Evolutionary conservation across 768 basidiomycete genomes (phyloP).

Genomic region (Auriscalpium vulgare): DNA sequence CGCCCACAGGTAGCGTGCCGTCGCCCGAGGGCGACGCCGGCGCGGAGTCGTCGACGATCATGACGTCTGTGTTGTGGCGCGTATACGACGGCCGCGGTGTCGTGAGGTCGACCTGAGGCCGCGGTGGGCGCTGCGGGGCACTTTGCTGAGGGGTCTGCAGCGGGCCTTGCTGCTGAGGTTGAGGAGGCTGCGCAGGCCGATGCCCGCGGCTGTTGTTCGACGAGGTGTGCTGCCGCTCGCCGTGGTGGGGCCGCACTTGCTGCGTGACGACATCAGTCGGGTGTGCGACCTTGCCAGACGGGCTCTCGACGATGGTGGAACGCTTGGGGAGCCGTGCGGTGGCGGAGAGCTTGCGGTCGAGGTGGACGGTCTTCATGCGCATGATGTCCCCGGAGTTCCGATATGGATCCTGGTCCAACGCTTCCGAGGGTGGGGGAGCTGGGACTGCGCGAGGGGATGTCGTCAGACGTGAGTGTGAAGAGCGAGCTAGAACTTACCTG

Average conservation of each 20-base stretch:
- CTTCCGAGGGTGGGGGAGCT: constrained; percentile 16
- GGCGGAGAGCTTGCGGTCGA: constrained; percentile 92
- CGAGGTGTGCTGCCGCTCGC: constrained; percentile 5
- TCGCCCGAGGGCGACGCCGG: constrained; percentile 63
- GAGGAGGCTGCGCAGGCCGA: constrained; percentile 10
- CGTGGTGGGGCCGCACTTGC: constrained; percentile 30
- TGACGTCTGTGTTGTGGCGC: constrained; percentile 78
- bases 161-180: constrained; percentile 8
- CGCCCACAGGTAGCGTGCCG: constrained; percentile 19
- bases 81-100: constrained; percentile 46
- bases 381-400: constrained; percentile 86
- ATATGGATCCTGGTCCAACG: constrained; percentile 62
- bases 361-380: constrained; percentile 88
- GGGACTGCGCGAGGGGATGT: constrained; percentile 25
- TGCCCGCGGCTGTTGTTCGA: not conserved
- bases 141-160: constrained; percentile 18
- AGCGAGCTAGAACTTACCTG: constrained; percentile 39
- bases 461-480: constrained; percentile 7
- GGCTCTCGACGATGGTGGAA: constrained; percentile 93
- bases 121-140: constrained; percentile 21
- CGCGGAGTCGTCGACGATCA: constrained; percentile 78
- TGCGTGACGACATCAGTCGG: constrained; percentile 48
- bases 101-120: constrained; percentile 22
- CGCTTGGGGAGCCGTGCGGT: constrained; percentile 88
- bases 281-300: constrained; percentile 79